Evolutionary conservation across 768 basidiomycete species (phyloP).

Genomic region (Punctularia strigosozonata): DNA sequence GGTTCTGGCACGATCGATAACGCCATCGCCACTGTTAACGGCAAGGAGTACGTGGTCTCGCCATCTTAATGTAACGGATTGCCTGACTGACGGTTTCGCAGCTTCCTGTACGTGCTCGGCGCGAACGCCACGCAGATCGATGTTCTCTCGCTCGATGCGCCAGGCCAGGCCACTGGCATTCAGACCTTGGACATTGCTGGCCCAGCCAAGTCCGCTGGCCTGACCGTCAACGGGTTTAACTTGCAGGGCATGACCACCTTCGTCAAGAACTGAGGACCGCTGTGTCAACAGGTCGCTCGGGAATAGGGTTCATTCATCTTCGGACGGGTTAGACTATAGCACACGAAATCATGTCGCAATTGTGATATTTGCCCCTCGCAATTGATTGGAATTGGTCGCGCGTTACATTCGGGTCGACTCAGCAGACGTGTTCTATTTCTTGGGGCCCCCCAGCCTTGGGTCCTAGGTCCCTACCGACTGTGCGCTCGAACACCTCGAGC

Average conservation of each 20-base stretch:
- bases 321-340: too few relatives aligned
- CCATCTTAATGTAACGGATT: not conserved
- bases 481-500: constrained; percentile 91
- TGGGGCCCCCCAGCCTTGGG: constrained; percentile 33
- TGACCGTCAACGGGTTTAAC: constrained; percentile 26
- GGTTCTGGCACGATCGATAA: constrained; percentile 16
- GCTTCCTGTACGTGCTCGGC: constrained; percentile 29
- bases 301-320: too few relatives aligned
- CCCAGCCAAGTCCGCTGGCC: constrained; percentile 19
- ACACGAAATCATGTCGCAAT: not conserved
- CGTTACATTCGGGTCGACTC: constrained; percentile 3
- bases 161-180: constrained; percentile 21
- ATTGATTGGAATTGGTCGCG: not conserved
- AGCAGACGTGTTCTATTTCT: constrained; percentile 76
- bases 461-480: constrained; percentile 77
- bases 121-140: constrained; percentile 26
- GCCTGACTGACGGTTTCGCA: constrained; percentile 8
- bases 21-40: constrained; percentile 17
- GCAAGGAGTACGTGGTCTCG: constrained; percentile 15
- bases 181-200: constrained; percentile 21
- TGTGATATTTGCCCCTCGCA: not conserved
- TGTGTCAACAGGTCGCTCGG: too few relatives aligned
- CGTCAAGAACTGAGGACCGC: constrained; percentile 13
- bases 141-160: constrained; percentile 26
- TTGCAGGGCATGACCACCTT: constrained; percentile 26